These are phyloP conservation scores for Simplicillium aogashimaense DNA, from an alignment of 2,329 filamentous ascomycete genomes.

Conservation along the genomic window DNA sequence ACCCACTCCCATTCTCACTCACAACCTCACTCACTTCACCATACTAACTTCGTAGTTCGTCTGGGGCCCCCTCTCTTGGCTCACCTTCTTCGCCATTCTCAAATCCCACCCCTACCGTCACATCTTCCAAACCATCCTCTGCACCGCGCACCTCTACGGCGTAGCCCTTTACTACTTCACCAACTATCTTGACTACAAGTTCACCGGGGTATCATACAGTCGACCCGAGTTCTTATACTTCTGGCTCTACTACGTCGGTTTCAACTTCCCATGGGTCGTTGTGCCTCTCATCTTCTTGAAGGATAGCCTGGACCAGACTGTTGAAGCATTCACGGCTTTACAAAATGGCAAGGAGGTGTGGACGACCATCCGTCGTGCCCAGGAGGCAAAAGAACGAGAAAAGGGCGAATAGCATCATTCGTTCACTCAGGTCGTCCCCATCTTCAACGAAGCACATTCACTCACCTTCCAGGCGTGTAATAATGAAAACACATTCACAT, in stretches of 20 bases:
- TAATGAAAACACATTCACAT: no score
- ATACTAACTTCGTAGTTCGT: constrained; percentile 23
- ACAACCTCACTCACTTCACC: background rate
- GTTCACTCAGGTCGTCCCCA: no score
- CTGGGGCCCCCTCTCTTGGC: constrained; percentile 50
- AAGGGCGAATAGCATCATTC: no score
- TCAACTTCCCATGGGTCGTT: constrained; percentile 51
- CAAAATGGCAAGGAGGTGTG: no score
- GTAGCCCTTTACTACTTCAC: constrained; percentile 54
- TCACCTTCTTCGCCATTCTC: constrained; percentile 35
- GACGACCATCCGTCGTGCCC: no score
- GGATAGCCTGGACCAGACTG: no score
- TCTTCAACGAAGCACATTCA: no score
- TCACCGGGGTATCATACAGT: constrained; percentile 37
- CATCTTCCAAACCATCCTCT: constrained; percentile 38
- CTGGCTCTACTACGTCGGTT: constrained; percentile 53
- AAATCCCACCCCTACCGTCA: constrained; percentile 34
- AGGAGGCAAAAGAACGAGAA: no score
- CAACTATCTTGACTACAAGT: constrained; percentile 35
- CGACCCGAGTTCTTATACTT: constrained; percentile 52
- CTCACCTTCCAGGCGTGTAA: no score
- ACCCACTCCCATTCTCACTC: background rate
- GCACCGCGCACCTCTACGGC: constrained; percentile 48
- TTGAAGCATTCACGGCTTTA: no score
- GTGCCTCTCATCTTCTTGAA: constrained; percentile 16